A percentile compares a stretch with the other conserved stretches of the same genome.
phyloP scores from a whole-genome alignment of 2,329 filamentous ascomycete species.

The Emergomyces africanus region DNA sequence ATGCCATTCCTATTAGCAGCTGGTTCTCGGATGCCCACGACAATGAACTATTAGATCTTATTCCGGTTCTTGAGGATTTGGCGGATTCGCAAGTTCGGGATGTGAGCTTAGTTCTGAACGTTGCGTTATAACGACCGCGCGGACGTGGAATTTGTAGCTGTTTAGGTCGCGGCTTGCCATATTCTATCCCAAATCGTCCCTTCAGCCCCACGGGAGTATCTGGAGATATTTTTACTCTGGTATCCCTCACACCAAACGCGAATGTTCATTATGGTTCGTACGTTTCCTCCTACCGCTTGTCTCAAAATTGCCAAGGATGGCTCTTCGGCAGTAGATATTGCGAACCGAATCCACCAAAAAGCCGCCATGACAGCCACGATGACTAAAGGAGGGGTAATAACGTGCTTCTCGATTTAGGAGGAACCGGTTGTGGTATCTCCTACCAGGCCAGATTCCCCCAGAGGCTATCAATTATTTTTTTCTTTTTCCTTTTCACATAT shows the following conservation, averaged over 20 bases:
- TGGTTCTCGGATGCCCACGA: slow-evolving; percentile 99
- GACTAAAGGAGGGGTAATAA: neutral
- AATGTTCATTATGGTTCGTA: neutral
- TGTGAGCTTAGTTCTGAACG: slow-evolving; percentile 94
- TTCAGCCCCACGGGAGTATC: neutral
- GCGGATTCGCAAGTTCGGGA: slow-evolving; percentile 80
- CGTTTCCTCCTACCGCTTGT: no score
- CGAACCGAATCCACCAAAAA: neutral
- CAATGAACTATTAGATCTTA: slow-evolving; percentile 93
- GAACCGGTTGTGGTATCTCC: neutral
- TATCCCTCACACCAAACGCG: neutral
- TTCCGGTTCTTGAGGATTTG: slow-evolving; percentile 95
- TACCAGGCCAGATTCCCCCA: neutral
- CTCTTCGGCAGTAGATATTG: neutral
- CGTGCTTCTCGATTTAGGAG: neutral
- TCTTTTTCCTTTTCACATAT: no score
- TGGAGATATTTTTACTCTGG: neutral
- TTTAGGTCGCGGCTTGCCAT: neutral
- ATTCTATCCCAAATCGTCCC: neutral
- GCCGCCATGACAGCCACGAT: neutral
- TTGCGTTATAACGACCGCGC: slow-evolving; percentile 44
- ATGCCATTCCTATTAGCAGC: slow-evolving; percentile 97
- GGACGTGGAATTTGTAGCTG: neutral
- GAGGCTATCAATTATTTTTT: neutral
- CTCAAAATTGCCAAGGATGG: neutral